A percentile compares a stretch with the other conserved stretches of the same genome.
Evolutionary conservation across 176 grass and related monocot species (phyloP).

Genomic region (Hordeum marinum): DNA sequence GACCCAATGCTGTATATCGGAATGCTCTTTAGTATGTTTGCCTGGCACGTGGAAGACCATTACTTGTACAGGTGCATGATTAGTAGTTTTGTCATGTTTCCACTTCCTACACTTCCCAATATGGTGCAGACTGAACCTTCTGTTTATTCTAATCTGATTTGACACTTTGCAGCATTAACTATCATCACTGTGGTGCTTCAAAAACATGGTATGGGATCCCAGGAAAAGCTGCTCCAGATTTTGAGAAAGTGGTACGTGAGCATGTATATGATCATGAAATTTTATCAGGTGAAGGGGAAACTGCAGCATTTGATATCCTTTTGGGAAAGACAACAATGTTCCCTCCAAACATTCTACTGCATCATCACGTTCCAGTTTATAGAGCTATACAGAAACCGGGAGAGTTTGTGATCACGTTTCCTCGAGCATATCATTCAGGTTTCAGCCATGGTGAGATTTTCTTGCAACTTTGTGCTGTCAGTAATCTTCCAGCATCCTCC

Average conservation of each 20-base stretch:
- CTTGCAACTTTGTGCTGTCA: not conserved
- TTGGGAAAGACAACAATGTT: slow-evolving; percentile 97
- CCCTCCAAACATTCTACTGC: slow-evolving; percentile 84
- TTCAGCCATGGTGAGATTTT: slow-evolving; percentile 80
- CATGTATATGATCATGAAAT: slow-evolving; percentile 80
- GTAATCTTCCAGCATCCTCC: slow-evolving; percentile 7
- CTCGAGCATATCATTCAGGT: slow-evolving; percentile 89
- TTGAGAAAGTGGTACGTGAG: slow-evolving; percentile 73
- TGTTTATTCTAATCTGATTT: slow-evolving; percentile 23
- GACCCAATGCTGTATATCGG: slow-evolving; percentile 99
- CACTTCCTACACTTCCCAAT: slow-evolving; percentile 19
- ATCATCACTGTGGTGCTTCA: slow-evolving; percentile 93
- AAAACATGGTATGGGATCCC: slow-evolving; percentile 97
- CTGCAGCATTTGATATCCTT: slow-evolving; percentile 91
- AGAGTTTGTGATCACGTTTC: slow-evolving; percentile 93
- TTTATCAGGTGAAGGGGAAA: slow-evolving; percentile 70
- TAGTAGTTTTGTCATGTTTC: slow-evolving; percentile 9
- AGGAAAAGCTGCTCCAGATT: slow-evolving; percentile 77
- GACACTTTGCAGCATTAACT: slow-evolving; percentile 70
- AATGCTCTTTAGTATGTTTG: slow-evolving; percentile 99
- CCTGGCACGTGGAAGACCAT: slow-evolving; percentile 99
- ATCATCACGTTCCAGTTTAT: slow-evolving; percentile 75
- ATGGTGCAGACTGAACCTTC: slow-evolving; percentile 4
- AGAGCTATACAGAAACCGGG: slow-evolving; percentile 89
- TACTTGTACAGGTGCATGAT: slow-evolving; percentile 79